Percentiles rank a stretch among this genome's conserved stretches.
Evolutionary conservation across 257 asterid species (phyloP).

Genomic region (Leonotis leonurus): DNA sequence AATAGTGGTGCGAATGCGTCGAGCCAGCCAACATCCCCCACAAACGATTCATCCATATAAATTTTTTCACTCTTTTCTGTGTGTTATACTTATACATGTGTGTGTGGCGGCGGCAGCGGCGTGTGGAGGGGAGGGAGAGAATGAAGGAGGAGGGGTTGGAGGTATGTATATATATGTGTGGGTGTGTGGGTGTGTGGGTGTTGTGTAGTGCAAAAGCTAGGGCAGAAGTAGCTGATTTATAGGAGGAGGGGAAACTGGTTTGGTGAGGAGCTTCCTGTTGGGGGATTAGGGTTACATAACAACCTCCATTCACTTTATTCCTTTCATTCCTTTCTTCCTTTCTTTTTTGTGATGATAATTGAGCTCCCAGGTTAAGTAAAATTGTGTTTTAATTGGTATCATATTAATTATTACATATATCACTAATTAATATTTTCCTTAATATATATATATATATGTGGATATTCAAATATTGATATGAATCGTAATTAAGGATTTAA

Average conservation of each 20-base stretch:
- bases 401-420: no score
- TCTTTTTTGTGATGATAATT: not conserved
- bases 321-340: not conserved
- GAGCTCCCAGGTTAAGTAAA: no score
- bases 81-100: not conserved
- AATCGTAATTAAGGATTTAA: no score
- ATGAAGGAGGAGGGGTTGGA: not conserved
- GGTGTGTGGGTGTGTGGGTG: no score
- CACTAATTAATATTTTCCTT: no score
- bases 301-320: not conserved
- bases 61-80: not conserved
- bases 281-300: no score
- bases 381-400: no score
- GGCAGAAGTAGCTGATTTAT: conserved; percentile 29
- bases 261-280: not conserved
- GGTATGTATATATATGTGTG: no score
- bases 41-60: conserved; percentile 27
- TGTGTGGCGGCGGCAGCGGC: not conserved
- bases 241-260: conserved; percentile 17
- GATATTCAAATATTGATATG: no score
- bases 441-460: no score
- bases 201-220: conserved; percentile 9
- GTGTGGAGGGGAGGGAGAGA: not conserved
- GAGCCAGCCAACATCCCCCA: conserved; percentile 81
- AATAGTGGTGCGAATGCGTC: conserved; percentile 36